These are phyloP conservation scores for Tolypocladium album DNA, from an alignment of 2,329 filamentous ascomycete genomes.

Conservation along the genomic window DNA sequence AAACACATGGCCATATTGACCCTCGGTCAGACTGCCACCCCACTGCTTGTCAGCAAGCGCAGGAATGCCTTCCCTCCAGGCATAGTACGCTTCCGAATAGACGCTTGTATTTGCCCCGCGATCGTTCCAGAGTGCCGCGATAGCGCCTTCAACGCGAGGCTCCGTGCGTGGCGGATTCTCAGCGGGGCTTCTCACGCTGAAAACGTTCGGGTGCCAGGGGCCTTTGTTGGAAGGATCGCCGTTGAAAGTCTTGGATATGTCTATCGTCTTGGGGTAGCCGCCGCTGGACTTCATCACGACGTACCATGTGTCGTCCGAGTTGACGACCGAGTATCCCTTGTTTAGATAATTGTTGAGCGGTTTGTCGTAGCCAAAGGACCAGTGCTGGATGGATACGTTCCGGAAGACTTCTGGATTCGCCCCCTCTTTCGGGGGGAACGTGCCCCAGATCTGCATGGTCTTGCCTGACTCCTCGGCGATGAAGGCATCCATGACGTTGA, in stretches of 20 bases:
- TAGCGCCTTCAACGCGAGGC: constrained; percentile 8
- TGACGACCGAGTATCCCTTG: constrained; percentile 12
- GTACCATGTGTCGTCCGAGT: constrained; percentile 13
- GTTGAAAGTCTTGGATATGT: constrained; percentile 27
- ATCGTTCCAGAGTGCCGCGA: constrained; percentile 14
- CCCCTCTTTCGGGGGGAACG: constrained; percentile 15
- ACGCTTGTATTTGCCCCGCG: constrained; percentile 12
- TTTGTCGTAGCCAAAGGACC: constrained; percentile 11
- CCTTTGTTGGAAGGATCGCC: constrained; percentile 7
- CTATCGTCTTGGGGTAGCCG: constrained; percentile 31
- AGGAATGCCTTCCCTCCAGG: constrained; percentile 12
- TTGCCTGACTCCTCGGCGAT: constrained; percentile 32
- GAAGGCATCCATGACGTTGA: constrained; percentile 31
- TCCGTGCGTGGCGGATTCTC: constrained; percentile 9
- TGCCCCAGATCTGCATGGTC: constrained; percentile 42
- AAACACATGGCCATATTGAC: background rate
- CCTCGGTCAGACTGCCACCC: constrained; percentile 9
- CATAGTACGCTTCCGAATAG: constrained; percentile 13
- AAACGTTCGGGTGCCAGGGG: constrained; percentile 12
- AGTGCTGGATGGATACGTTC: constrained; percentile 25
- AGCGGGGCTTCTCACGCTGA: constrained; percentile 7
- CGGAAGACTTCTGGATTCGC: constrained; percentile 1
- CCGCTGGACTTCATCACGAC: constrained; percentile 11
- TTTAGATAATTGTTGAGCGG: constrained; percentile 9
- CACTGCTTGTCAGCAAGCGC: constrained; percentile 15